These are phyloP conservation scores for Alnus rubra DNA, from an alignment of 306 rosid species.

Conservation along the genomic window DNA sequence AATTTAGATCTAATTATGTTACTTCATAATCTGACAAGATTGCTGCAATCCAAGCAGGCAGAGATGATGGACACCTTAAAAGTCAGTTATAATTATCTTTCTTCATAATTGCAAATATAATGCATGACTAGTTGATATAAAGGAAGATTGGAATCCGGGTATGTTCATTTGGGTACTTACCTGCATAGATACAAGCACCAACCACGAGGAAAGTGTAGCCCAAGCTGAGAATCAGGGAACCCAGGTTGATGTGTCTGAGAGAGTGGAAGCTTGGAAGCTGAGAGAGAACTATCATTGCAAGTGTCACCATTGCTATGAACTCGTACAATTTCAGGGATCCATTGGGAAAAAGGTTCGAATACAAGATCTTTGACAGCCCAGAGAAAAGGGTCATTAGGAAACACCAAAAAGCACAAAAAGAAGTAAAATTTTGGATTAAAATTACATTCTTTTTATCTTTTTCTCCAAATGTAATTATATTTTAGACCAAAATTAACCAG, in stretches of 20 bases:
- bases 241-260: constrained; percentile 75
- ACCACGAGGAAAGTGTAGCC: constrained; percentile 75
- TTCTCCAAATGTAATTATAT: not conserved
- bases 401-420: not conserved
- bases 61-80: too few relatives aligned
- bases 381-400: not conserved
- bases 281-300: constrained; percentile 72
- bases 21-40: too few relatives aligned
- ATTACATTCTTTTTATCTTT: not conserved
- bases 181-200: constrained; percentile 75
- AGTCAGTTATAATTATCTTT: not conserved
- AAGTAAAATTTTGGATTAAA: not conserved
- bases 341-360: constrained; percentile 59
- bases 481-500: not conserved
- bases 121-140: not conserved
- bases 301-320: constrained; percentile 91
- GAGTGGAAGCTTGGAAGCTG: constrained; percentile 93
- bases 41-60: too few relatives aligned
- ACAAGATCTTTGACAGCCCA: constrained; percentile 58
- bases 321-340: constrained; percentile 81
- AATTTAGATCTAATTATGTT: not conserved
- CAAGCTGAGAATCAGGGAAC: constrained; percentile 68
- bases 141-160: not conserved
- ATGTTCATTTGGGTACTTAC: constrained; percentile 26
- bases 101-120: not conserved